Base-by-base conservation (phyloP, 768 basidiomycete genomes). In the Gyrodon lividus region DNA sequence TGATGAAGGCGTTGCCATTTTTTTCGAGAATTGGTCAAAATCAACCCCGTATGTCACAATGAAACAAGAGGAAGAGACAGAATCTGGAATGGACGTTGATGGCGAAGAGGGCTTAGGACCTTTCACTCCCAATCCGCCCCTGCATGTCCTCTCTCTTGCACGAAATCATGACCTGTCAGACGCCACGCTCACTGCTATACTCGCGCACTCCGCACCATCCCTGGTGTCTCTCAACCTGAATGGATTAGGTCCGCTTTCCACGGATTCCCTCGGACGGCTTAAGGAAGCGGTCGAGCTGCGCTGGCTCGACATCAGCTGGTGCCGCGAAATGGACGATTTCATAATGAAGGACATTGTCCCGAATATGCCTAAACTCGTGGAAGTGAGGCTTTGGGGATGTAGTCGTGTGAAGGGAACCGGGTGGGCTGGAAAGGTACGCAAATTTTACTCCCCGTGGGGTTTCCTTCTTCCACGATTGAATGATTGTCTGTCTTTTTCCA, bases 221-320 rank as follows among this genome's bases (percentile, higher is more conserved):
- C 70, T 98, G 13, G 72, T 75, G 48, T 66, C 74, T 22, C 74
- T 98, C 22, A 79, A 79, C 55, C 78, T 98, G 61, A 92, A 93
- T 46, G 86, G 89, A 2, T 84, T 89, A 82, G 86, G 86, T 62
- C 78, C 78, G 4, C 74, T 81, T 0, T 74, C 77, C 0, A 72
- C 76, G 30, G 80, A 80, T 12, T 67, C 72, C 2, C 64, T 89
- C 24, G 70, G 59, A 12, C 61, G 70, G 20, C 64, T 68, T 38
- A 62, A 65, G 72, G 66, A 33, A 9, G 74, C 68, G 14, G 62
- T 57, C 3, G 70, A 76, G 31, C 55, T 96, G 63, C 70, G 65
- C 59, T 77, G 72, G 62, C 55, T 98, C 35, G 89, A 98, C 62
- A 69, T 94, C 2, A 87, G 94, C 1, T 98, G 88, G 81, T 93